These are phyloP conservation scores for Xylogone sp. DNA, from an alignment of 2,329 filamentous ascomycete species.

Conservation along the genomic window DNA sequence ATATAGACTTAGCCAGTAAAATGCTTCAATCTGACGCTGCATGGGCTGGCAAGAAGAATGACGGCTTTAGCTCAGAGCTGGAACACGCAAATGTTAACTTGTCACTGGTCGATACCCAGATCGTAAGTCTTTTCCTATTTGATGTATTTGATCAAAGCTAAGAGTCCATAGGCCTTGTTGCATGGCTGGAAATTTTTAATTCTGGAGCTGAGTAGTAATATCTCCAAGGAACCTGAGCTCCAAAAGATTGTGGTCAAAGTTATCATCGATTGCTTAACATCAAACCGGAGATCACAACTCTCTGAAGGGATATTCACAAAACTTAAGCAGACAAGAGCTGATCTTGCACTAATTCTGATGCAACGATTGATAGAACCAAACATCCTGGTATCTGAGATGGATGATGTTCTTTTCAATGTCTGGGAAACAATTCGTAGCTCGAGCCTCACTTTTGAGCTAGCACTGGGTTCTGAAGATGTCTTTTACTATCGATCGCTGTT, in stretches of 20 bases:
- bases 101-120: conserved; percentile 87
- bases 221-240: conserved; percentile 15
- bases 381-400: conserved; percentile 45
- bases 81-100: conserved; percentile 85
- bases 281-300: conserved; percentile 69
- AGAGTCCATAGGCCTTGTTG: conserved; percentile 62
- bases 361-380: conserved; percentile 67
- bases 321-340: conserved; percentile 71
- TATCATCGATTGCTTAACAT: conserved; percentile 70
- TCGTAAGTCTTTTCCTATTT: conserved; percentile 49
- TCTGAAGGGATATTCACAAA: conserved; percentile 79
- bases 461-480: conserved; percentile 51
- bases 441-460: conserved; percentile 54
- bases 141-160: conserved; percentile 12
- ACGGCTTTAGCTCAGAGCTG: conserved; percentile 81
- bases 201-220: conserved; percentile 70
- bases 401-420: conserved; percentile 47
- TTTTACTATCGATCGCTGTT: conserved; percentile 80
- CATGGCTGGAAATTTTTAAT: conserved; percentile 87
- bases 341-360: conserved; percentile 76
- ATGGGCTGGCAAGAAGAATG: conserved; percentile 66
- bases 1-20: conserved; percentile 68
- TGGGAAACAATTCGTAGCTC: conserved; percentile 57
- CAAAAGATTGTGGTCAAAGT: conserved; percentile 51
- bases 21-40: conserved; percentile 74